Conservation (phyloP, 2,329 filamentous ascomycete genomes). For the Botrytis byssoidea region DNA sequence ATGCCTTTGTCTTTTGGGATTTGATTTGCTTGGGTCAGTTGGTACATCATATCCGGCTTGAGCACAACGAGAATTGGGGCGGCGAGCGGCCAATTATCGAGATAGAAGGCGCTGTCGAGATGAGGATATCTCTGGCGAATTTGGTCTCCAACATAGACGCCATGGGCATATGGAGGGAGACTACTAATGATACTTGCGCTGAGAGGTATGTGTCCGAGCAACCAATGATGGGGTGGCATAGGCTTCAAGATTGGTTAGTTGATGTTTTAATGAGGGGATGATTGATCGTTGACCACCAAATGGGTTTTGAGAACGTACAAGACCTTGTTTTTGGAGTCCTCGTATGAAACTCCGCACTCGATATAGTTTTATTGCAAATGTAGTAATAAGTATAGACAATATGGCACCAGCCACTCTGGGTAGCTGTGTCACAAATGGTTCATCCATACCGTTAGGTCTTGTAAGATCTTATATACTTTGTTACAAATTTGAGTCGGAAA, state of each 20-base stretch:
- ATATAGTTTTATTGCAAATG: conserved; percentile 1
- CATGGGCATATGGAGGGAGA: neutral
- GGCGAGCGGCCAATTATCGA: conserved; percentile 21
- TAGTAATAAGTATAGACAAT: neutral
- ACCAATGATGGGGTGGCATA: conserved; percentile 1
- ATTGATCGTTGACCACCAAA: neutral
- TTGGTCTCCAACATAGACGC: conserved; percentile 3
- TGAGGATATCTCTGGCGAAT: conserved; percentile 4
- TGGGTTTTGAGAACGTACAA: neutral
- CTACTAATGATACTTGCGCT: neutral
- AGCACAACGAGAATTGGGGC: conserved; percentile 19
- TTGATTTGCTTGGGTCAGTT: conserved; percentile 12
- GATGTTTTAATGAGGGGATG: no score
- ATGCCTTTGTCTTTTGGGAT: conserved; percentile 19
- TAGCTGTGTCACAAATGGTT: neutral
- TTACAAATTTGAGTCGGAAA: neutral
- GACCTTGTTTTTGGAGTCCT: neutral
- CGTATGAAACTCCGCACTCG: neutral
- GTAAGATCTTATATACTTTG: neutral
- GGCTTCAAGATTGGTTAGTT: neutral
- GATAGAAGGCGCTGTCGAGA: conserved; percentile 18
- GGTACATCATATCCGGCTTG: conserved; percentile 22
- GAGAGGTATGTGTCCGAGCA: conserved; percentile 4
- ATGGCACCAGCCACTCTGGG: neutral
- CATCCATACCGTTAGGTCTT: neutral